These are phyloP conservation scores for Thoreauomyces humboldtii DNA, from an alignment of 192 early-diverging fungal genomes.

Conservation along the genomic window DNA sequence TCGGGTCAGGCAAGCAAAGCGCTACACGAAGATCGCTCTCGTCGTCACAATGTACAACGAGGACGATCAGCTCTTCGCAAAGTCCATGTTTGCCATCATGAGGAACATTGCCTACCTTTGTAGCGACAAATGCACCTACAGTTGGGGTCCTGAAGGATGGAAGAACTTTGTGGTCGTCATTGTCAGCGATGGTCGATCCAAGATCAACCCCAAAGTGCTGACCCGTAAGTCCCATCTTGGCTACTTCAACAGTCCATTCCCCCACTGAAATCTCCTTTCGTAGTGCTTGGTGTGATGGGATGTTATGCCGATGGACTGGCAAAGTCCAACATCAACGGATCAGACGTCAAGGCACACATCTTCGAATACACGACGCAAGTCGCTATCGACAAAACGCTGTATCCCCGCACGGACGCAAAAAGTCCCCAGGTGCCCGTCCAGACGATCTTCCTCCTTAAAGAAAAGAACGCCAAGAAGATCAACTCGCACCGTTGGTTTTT, in stretches of 20 bases:
- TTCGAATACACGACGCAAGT: conserved; percentile 56
- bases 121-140: conserved; percentile 47
- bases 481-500: conserved; percentile 73
- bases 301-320: conserved; percentile 52
- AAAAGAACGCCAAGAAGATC: conserved; percentile 64
- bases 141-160: conserved; percentile 66
- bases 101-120: conserved; percentile 67
- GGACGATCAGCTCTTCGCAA: conserved; percentile 59
- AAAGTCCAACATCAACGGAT: conserved; percentile 40
- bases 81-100: conserved; percentile 60
- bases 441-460: conserved; percentile 54
- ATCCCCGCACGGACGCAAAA: conserved; percentile 20
- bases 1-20: conserved; percentile 49
- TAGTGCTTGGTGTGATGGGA: conserved; percentile 61
- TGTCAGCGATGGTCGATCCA: conserved; percentile 76
- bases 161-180: conserved; percentile 70
- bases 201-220: conserved; percentile 69
- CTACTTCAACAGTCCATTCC: neutral
- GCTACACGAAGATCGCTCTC: conserved; percentile 65
- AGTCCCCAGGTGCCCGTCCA: conserved; percentile 40
- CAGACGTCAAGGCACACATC: conserved; percentile 47
- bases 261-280: neutral
- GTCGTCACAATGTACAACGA: conserved; percentile 75
- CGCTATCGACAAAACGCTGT: conserved; percentile 27
- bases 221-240: conserved; percentile 58